Base-by-base conservation (phyloP, 306 rosid genomes). In the Castanea mollissima region DNA sequence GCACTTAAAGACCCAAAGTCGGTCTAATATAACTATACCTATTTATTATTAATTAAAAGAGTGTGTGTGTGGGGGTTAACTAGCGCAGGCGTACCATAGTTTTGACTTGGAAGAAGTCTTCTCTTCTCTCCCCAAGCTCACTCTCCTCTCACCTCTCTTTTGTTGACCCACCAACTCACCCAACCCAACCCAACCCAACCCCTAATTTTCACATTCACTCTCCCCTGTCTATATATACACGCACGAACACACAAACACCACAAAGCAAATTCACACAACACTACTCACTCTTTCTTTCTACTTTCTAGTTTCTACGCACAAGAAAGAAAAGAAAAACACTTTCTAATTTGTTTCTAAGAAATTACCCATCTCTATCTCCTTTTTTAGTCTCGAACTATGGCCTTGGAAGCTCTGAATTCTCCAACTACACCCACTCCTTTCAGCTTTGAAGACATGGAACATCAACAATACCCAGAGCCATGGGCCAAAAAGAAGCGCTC, bases 161-260 rank as follows among this genome's bases (percentile, higher is more conserved):
- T 86, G 95, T 92, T 92, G 95, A 90, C 97, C 95, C 90, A 92
- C 92, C 87, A 90, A 83, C 95, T 87, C 70, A 18, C 71, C 55
- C 74, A 83, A 38, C 44, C 73, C 80, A 27, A 74, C 73, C 46
- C 82, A 60, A 25, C 46, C 46, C 0, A 7, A 38, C 46, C 46
- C 46, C 1, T 38, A 38, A 38, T 38, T 38, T 19, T 72, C 62
- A 5, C 58, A 38, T 72, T 14, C 73, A 21, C 15, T 14, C 55
- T 55, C 55, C 18, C 3, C 13, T 23, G 70, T 58, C 68, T 71
- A 70, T 27, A 54, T 3, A 11, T 60, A 44, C 58, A 15, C 27
- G 21, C 64, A 16, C 64, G 27, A 1, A 34, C 52, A 18, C 9
- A 38, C 9, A 6, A 5, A 6, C 10, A 38, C 44, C 44, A 38